Percentiles rank a stretch among this genome's conserved stretches.
phyloP scores from a whole-genome alignment of 768 basidiomycete genomes.

The Pisolithus tinctorius region DNA sequence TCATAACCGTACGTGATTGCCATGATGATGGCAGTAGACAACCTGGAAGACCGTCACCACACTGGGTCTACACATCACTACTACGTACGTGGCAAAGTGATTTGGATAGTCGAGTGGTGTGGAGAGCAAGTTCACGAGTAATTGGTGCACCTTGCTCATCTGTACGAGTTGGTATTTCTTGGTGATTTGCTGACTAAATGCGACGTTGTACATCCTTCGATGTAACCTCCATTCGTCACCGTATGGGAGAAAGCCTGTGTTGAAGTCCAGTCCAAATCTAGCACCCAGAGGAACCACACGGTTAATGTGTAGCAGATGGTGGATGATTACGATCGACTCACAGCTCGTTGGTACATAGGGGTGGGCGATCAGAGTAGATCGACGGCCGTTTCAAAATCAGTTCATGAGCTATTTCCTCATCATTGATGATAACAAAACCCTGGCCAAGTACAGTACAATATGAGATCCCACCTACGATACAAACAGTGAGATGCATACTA shows the following conservation, averaged over 20 bases:
- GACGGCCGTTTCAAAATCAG: constrained; percentile 41
- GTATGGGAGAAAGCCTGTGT: constrained; percentile 8
- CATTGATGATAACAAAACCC: constrained; percentile 40
- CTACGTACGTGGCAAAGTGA: constrained; percentile 2
- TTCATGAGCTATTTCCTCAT: constrained; percentile 33
- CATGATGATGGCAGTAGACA: constrained; percentile 5
- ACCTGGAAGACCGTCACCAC: neutral
- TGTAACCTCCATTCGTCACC: constrained; percentile 14
- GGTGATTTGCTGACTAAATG: constrained; percentile 1
- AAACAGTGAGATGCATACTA: neutral
- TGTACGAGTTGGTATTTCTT: constrained; percentile 1
- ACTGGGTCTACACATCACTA: neutral
- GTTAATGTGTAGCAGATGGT: neutral
- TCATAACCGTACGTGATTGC: constrained; percentile 7
- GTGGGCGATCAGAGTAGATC: constrained; percentile 48
- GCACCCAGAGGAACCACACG: neutral
- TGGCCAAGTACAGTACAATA: constrained; percentile 43
- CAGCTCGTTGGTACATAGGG: constrained; percentile 11
- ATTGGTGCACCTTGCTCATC: neutral
- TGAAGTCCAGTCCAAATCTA: constrained; percentile 10
- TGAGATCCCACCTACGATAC: constrained; percentile 35
- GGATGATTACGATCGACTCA: constrained; percentile 1
- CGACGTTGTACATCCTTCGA: constrained; percentile 10
- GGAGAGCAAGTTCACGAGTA: constrained; percentile 1
- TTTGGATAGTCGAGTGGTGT: neutral